Conservation (phyloP, 2,329 filamentous ascomycete genomes). For the Phyllosticta citrichinensis region DNA sequence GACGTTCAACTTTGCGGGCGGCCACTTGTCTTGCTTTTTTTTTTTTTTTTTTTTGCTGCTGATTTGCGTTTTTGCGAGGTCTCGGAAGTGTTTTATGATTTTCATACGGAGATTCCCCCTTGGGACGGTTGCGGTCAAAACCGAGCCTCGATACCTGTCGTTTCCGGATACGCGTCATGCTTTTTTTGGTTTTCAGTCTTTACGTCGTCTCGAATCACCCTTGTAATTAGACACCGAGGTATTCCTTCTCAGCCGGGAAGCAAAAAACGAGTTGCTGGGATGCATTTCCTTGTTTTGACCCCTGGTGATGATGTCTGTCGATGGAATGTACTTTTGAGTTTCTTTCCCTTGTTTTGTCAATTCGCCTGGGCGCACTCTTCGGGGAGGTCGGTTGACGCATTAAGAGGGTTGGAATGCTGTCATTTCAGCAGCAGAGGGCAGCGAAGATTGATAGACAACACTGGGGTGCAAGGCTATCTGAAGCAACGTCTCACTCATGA, state of each 20-base stretch:
- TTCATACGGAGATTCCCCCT: conserved; percentile 10
- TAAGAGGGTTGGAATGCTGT: background rate
- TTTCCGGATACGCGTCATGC: conserved; percentile 8
- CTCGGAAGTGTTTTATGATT: conserved; percentile 7
- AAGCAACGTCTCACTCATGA: background rate
- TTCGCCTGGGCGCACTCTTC: background rate
- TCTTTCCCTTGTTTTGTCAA: background rate
- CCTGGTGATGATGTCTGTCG: background rate
- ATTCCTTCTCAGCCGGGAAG: conserved; percentile 9
- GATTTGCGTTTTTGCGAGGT: conserved; percentile 2
- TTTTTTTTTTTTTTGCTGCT: background rate
- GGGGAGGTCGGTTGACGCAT: background rate
- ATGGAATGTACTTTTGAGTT: background rate
- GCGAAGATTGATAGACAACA: background rate
- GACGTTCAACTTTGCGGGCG: background rate
- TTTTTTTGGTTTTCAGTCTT: background rate
- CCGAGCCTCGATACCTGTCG: conserved; percentile 10
- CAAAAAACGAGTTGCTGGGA: conserved; percentile 10
- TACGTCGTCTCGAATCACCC: conserved; percentile 4
- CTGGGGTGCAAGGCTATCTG: background rate
- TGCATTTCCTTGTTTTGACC: background rate
- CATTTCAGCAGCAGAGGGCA: background rate
- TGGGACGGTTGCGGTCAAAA: conserved; percentile 10
- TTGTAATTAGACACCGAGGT: conserved; percentile 11
- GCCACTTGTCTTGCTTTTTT: background rate